These are phyloP conservation scores for Sporobolomyces roseus DNA, from an alignment of 768 basidiomycete species.

Conservation along the genomic window DNA sequence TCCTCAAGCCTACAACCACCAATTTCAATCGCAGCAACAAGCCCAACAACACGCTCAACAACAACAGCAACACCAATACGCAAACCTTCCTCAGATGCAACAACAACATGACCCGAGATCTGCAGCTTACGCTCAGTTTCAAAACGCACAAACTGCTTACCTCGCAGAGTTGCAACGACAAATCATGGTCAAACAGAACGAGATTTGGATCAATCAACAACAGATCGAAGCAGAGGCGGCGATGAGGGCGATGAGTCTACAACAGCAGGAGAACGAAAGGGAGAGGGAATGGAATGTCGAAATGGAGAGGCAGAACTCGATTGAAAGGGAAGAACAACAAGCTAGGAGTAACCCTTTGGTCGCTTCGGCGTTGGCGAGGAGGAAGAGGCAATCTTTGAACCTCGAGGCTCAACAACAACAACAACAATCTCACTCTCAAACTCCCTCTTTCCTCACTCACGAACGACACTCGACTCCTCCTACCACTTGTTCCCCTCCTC, in stretches of 20 bases:
- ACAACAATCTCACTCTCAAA: background rate
- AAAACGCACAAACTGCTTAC: constrained; percentile 25
- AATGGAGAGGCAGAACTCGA: background rate
- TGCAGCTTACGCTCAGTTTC: constrained; percentile 16
- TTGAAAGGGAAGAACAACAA: background rate
- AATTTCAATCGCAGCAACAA: background rate
- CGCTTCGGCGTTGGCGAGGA: constrained; percentile 29
- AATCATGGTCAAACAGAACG: constrained; percentile 19
- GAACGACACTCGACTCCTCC: background rate
- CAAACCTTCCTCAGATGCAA: background rate
- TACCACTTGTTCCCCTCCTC: background rate
- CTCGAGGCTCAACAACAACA: background rate
- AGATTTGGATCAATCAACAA: constrained; percentile 31
- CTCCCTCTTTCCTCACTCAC: background rate
- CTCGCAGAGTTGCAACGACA: constrained; percentile 18
- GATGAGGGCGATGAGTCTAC: background rate
- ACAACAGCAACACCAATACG: background rate
- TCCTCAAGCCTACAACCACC: background rate
- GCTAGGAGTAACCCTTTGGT: constrained; percentile 30
- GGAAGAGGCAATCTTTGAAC: constrained; percentile 14
- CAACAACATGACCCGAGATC: constrained; percentile 1
- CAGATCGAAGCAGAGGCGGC: constrained; percentile 11
- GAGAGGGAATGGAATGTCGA: constrained; percentile 1
- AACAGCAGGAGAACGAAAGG: background rate
- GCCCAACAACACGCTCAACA: background rate